Evolutionary conservation across 306 rosid genomes (phyloP).

Genomic region (Lablab purpureus): DNA sequence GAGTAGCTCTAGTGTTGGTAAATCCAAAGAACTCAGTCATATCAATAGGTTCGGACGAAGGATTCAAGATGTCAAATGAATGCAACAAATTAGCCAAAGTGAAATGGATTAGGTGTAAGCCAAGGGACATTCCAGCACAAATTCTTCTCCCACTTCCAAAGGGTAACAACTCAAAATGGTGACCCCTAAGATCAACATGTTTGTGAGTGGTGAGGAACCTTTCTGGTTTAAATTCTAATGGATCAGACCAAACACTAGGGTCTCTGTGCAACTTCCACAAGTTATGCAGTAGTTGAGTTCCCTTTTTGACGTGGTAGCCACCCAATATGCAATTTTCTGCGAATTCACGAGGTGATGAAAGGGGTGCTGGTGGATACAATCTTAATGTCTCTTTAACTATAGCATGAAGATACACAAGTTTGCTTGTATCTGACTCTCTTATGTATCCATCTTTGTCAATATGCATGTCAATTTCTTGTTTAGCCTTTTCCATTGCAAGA

Average conservation of each 20-base stretch:
- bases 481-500: neutral
- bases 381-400: neutral
- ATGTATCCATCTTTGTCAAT: slow-evolving; percentile 20
- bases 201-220: slow-evolving; percentile 44
- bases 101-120: neutral
- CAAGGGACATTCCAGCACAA: neutral
- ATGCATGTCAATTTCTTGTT: neutral
- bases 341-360: neutral
- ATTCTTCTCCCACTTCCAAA: slow-evolving; percentile 17
- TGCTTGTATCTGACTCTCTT: neutral
- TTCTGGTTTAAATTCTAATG: slow-evolving; percentile 35
- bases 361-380: neutral
- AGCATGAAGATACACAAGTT: neutral
- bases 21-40: neutral
- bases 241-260: neutral
- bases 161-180: slow-evolving; percentile 41
- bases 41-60: neutral
- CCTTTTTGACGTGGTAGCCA: neutral
- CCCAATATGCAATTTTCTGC: neutral
- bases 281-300: neutral
- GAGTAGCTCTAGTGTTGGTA: neutral
- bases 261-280: neutral
- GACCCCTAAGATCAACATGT: slow-evolving; percentile 40
- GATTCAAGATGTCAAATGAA: neutral
- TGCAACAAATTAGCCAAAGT: neutral